Evolutionary conservation across 148 eudicot species (phyloP).

Genomic region (Camellia lanceoleosa): DNA sequence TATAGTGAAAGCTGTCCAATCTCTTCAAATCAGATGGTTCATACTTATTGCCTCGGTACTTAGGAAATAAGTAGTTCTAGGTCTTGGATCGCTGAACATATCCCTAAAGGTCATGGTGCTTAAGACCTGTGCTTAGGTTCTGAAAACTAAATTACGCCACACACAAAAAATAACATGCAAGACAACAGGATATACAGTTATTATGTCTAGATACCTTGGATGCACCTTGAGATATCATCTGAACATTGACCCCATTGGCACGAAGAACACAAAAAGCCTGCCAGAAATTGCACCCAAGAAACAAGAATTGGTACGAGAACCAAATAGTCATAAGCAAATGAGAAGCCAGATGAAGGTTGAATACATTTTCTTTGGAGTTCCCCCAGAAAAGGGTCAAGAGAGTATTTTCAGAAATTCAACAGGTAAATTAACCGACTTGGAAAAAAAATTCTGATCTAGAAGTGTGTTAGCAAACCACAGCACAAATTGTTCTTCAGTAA

Average conservation of each 20-base stretch:
- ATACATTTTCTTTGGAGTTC: neutral
- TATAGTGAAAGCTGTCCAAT: neutral
- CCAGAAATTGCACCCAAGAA: constrained; percentile 12
- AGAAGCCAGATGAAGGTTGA: neutral
- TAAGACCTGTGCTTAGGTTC: neutral
- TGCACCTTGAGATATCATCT: constrained; percentile 99
- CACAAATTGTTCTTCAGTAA: too few relatives aligned
- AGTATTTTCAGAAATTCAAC: too few relatives aligned
- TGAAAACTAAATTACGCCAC: neutral
- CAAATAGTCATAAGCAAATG: neutral
- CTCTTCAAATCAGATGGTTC: neutral
- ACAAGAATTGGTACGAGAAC: neutral
- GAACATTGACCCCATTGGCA: constrained; percentile 71
- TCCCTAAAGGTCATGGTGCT: neutral
- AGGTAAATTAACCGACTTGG: too few relatives aligned
- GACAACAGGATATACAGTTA: neutral
- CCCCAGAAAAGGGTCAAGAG: too few relatives aligned
- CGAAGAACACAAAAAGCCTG: constrained; percentile 83
- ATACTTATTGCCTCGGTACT: neutral
- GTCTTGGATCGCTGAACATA: neutral
- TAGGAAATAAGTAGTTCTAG: neutral
- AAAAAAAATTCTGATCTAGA: too few relatives aligned
- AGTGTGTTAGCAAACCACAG: too few relatives aligned
- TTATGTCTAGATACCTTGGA: constrained; percentile 48
- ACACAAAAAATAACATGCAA: neutral